Base-by-base conservation (phyloP, 2,329 filamentous ascomycete species). In the Monilinia fructicola region DNA sequence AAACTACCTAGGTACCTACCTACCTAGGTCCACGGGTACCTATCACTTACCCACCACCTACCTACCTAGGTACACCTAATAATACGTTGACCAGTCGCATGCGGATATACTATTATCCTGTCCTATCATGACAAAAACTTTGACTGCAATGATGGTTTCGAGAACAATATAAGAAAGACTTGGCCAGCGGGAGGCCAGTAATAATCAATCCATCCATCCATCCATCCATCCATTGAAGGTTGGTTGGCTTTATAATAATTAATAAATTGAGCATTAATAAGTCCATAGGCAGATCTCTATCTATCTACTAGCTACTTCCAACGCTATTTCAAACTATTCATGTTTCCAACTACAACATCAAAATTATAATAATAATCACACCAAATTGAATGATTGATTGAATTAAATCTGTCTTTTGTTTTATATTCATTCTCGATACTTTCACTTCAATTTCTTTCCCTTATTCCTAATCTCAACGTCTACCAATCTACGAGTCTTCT, bases 41-140 rank as follows among this genome's bases (percentile, higher is more conserved):
- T n/a, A n/a, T n/a, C n/a, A n/a, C 31, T 31, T 31, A 31, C 31
- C 31, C 4, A 31, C 31, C 42, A 54, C 38, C 2, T 14, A 35
- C 31, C 31, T 35, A 35, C 31, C 31, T 35, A 35, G 31, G 31
- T 35, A 35, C 9, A 5, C 31, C 31, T 35, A 35, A 35, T 11
- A n/a, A 3, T 40, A 54, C 42, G 42, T n/a, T 16, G 31, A 11
- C 62, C 26, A 21, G 4, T 35, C 62, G 62, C 42, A 48, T 40
- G n/a, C 62, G 62, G 62, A 58, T 46, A 48, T 58, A 40, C 42
- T 16, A 62, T 40, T 55, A 35, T 42, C 18, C 35, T 14, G 21
- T 55, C 53, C 10, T 40, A 23, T 48, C 12, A 60, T 23, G 42
- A 23, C 38, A 26, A 38, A 11, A 48, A 48, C 18, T 5, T 48